Conservation (phyloP, 2,329 filamentous ascomycete species). For the Penicillium sp. region DNA sequence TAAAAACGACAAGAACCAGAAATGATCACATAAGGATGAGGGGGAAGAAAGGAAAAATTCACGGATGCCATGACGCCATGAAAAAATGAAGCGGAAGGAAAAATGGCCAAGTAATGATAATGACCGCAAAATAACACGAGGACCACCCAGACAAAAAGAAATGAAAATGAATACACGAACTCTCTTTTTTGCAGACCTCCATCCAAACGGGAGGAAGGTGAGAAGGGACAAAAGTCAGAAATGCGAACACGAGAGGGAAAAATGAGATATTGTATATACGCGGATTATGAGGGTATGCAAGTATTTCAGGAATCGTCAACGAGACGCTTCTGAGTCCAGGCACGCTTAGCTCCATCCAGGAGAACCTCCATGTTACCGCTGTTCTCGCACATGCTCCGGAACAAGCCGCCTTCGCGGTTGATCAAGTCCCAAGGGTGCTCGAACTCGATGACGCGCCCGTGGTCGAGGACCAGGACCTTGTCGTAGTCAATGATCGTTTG, state of each 20-base stretch:
- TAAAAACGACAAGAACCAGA: neutral
- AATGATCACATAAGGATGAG: neutral
- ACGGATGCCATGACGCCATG: neutral
- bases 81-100: neutral
- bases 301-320: slow-evolving; percentile 45
- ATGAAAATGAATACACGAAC: neutral
- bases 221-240: neutral
- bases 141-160: neutral
- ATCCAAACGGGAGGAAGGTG: too few relatives aligned
- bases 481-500: slow-evolving; percentile 99
- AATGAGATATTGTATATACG: slow-evolving; percentile 13
- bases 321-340: slow-evolving; percentile 52
- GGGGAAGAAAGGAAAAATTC: neutral
- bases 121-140: neutral
- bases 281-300: neutral
- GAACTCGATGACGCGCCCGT: slow-evolving; percentile 84
- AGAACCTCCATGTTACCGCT: slow-evolving; percentile 66
- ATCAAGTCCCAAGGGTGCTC: slow-evolving; percentile 87
- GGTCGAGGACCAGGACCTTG: slow-evolving; percentile 92
- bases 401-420: slow-evolving; percentile 68
- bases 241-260: neutral
- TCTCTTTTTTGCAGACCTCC: neutral
- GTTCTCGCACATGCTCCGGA: slow-evolving; percentile 71
- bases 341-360: slow-evolving; percentile 57
- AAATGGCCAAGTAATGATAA: neutral